phyloP scores from a whole-genome alignment of 805 yeast genomes.

The Lipomyces mesembrius region DNA sequence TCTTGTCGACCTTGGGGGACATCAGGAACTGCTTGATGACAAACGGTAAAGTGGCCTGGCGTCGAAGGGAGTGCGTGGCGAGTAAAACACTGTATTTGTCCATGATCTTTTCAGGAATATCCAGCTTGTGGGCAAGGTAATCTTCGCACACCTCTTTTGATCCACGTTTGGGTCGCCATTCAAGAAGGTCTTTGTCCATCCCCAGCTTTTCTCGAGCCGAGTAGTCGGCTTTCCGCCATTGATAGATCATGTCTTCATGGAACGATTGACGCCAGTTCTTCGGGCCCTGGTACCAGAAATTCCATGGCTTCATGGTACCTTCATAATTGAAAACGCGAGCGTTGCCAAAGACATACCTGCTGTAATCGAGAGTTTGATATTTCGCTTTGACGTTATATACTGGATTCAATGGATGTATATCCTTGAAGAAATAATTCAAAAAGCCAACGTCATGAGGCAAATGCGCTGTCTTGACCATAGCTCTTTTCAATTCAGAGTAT shows the following conservation, averaged over 20 bases:
- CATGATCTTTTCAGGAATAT: conserved; percentile 27
- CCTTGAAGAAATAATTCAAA: conserved; percentile 28
- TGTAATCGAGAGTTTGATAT: conserved; percentile 23
- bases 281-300: conserved; percentile 30
- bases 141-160: conserved; percentile 29
- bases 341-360: conserved; percentile 28
- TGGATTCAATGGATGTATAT: conserved; percentile 33
- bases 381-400: conserved; percentile 33
- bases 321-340: conserved; percentile 34
- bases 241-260: conserved; percentile 31
- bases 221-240: conserved; percentile 34
- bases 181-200: conserved; percentile 24
- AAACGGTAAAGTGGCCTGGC: conserved; percentile 35
- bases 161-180: conserved; percentile 33
- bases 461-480: conserved; percentile 22
- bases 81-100: conserved; percentile 34
- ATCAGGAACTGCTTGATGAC: conserved; percentile 31
- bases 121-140: conserved; percentile 21
- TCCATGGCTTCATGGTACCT: conserved; percentile 36
- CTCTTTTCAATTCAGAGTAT: conserved; percentile 28
- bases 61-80: conserved; percentile 34
- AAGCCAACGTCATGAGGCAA: conserved; percentile 28
- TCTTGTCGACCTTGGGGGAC: conserved; percentile 30
- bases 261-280: conserved; percentile 31
- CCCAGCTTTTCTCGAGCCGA: conserved; percentile 21